Evolutionary conservation across 106 monocot genomes (phyloP).

Genomic region (Dendrobium catenatum): DNA sequence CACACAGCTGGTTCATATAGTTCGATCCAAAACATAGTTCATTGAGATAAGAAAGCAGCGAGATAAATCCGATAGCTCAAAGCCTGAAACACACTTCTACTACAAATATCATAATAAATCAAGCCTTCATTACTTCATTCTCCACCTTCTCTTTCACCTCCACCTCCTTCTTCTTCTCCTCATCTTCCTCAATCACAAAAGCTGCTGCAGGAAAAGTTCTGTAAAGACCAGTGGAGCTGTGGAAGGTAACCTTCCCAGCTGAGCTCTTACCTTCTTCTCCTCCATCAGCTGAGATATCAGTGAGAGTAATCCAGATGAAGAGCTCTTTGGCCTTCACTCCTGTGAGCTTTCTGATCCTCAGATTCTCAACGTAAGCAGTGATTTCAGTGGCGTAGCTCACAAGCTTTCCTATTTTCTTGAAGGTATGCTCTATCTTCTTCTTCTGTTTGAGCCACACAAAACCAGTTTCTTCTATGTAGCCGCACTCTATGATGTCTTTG

Average conservation of each 20-base stretch:
- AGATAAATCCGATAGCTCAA: no score
- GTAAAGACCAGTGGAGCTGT: neutral
- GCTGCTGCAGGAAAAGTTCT: neutral
- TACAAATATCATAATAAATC: no score
- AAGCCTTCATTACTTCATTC: no score
- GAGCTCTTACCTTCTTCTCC: neutral
- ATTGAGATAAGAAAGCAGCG: no score
- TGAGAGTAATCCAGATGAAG: neutral
- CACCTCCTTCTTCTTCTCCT: neutral
- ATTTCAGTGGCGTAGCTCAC: neutral
- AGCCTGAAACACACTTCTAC: no score
- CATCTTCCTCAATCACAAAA: neutral
- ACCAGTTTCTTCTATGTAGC: constrained; percentile 28
- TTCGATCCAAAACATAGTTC: no score
- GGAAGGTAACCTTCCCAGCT: neutral
- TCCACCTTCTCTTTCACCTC: neutral
- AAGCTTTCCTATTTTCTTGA: neutral
- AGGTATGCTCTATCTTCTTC: neutral
- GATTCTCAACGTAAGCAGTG: neutral
- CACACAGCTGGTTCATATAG: no score
- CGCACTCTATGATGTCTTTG: constrained; percentile 40
- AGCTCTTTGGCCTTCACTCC: constrained; percentile 3
- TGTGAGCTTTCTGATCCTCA: neutral
- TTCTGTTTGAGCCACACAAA: neutral
- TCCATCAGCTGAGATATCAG: neutral